Evolutionary conservation across 1,284 basidiomycete genomes (phyloP).

Genomic region (Chalciporus sp.): DNA sequence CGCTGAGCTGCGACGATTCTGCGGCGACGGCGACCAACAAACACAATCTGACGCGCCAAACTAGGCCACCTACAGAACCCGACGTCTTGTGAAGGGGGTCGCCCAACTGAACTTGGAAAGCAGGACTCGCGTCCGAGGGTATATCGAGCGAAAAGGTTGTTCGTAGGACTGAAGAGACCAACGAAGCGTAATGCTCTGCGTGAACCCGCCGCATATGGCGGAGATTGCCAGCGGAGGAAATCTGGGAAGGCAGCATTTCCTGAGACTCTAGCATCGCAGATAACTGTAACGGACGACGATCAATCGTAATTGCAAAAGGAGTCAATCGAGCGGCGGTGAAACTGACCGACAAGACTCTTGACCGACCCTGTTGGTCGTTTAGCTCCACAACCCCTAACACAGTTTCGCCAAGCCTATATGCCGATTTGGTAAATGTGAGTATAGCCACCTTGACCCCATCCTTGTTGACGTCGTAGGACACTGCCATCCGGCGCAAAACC

Average conservation of each 20-base stretch:
- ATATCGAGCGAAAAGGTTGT: conserved; percentile 88
- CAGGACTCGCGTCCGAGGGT: conserved; percentile 85
- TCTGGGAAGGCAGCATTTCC: conserved; percentile 71
- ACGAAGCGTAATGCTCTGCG: conserved; percentile 80
- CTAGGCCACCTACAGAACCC: conserved; percentile 61
- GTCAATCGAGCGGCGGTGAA: background rate
- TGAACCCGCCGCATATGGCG: conserved; percentile 68
- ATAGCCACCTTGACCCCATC: conserved; percentile 86
- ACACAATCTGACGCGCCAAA: conserved; percentile 84
- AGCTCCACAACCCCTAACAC: conserved; percentile 86
- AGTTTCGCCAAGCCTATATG: conserved; percentile 88
- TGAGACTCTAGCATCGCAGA: conserved; percentile 86
- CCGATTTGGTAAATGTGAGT: conserved; percentile 88
- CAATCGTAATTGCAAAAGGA: background rate
- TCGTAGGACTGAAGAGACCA: conserved; percentile 70
- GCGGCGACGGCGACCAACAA: conserved; percentile 75
- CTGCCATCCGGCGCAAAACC: conserved; percentile 42
- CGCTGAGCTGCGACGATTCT: conserved; percentile 43
- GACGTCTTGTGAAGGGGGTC: conserved; percentile 13
- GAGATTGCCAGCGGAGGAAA: conserved; percentile 43
- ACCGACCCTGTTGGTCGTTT: conserved; percentile 62
- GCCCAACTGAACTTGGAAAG: conserved; percentile 63
- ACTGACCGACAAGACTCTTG: conserved; percentile 74
- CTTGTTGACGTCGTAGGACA: conserved; percentile 92
- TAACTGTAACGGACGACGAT: conserved; percentile 47